Evolutionary conservation across 257 asterid genomes (phyloP), one percentile per base, ranked within the genome.

Genomic region (Salvia rosmarinus): DNA sequence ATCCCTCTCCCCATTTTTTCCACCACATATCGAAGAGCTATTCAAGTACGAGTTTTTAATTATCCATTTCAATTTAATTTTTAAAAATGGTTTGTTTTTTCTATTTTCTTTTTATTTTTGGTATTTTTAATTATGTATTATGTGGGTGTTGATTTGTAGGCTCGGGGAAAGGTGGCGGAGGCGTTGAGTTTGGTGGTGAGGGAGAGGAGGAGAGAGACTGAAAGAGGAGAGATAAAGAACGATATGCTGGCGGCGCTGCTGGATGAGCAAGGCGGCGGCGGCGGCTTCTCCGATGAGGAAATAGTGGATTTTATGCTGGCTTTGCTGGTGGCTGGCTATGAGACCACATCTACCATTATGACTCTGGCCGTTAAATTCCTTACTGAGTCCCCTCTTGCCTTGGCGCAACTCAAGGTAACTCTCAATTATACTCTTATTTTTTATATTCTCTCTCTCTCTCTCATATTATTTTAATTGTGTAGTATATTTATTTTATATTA

Each of bases 191-290:
- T 85, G 84, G 99, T 95, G 83, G 99, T 95, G 61, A 58, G 69
- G 68, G 95, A 90, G 71, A 73, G 99, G 84, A 80, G 97, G 82
- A 75, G 72, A 55, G 89, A 82, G 72, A 80, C 73, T 0, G 95
- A 84, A 71, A 70, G 84, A 43, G 97, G 96, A 47, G 96, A 81
- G 74, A 80, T 67, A 58, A 87, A 87, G 84, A 86, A 88, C 14
- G 98, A 95, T 70, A 95, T 95, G 99, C 80, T 95, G 80, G 96
- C 87, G 67, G 97, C 99, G n/a, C 75, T 95, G 79, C 76, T 95
- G 30, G 91, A 86, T 4, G 99, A 87, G 67, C 95, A 88, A 4
- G 89, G 91, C 44, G 90, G 86, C 25, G 85, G 78, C 35, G 90
- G 90, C 0, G 97, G 91, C 0, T 89, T 95, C 32, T 89, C 98